Percentiles rank a stretch among this genome's conserved stretches.
Conservation (phyloP, 257 asterid genomes). For the Anisodus acutangulus region DNA sequence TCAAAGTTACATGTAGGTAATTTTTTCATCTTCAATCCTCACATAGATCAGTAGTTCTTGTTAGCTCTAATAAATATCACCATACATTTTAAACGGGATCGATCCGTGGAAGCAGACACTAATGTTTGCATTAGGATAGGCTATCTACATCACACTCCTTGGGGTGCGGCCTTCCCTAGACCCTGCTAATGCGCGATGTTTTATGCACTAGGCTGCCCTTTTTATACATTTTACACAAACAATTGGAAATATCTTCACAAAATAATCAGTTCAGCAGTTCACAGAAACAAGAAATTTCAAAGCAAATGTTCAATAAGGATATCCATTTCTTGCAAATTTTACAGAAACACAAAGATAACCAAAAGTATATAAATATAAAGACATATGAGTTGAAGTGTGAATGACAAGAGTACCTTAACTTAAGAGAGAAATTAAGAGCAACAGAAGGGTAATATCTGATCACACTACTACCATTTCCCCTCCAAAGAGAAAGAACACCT, state of each 20-base stretch:
- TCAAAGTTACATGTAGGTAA: neutral
- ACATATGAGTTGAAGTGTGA: constrained; percentile 7
- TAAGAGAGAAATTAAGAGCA: constrained; percentile 95
- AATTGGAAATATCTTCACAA: neutral
- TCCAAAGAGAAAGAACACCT: constrained; percentile 87
- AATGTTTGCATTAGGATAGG: no score
- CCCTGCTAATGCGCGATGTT: no score
- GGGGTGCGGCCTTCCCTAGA: no score
- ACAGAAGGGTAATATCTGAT: constrained; percentile 95
- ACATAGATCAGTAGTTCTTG: neutral
- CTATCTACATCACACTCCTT: no score
- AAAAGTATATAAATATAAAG: neutral
- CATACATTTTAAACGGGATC: neutral
- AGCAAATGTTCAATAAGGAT: neutral
- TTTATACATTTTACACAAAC: neutral
- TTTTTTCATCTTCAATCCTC: neutral
- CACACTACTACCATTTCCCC: constrained; percentile 98
- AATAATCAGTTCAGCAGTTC: neutral
- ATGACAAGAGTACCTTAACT: constrained; percentile 53
- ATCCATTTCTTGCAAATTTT: neutral
- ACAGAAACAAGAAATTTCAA: neutral
- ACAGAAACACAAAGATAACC: neutral
- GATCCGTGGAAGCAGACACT: no score
- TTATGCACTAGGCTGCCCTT: no score
- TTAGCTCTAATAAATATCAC: neutral